Base-by-base conservation (phyloP, 768 basidiomycete species). In the Gloeophyllum trabeum region DNA sequence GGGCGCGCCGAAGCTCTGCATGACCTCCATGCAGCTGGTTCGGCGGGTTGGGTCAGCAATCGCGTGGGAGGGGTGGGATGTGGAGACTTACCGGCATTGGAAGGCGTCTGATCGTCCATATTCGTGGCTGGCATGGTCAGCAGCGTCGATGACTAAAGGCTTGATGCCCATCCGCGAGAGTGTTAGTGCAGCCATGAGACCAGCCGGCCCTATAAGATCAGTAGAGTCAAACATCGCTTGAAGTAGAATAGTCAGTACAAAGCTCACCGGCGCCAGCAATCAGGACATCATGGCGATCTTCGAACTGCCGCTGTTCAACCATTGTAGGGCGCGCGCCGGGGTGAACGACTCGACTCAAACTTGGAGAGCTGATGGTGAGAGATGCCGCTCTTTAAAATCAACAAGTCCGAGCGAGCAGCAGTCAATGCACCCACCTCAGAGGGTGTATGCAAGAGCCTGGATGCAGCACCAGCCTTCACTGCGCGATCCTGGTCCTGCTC, bases 1-100 rank as follows among this genome's bases (percentile, higher is more conserved):
- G 13, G 43, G 43, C 28, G 25, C 23, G 4, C 43, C 43, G n/a
- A 44, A 40, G 43, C 43, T 44, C 43, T 44, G 38, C 43, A 44
- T 40, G 23, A 44, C 26, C 28, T 44, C 43, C 43, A 44, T 44
- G 20, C 35, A 34, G 4, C 43, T 32, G 28, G 16, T 16, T 10
- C 16, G 10, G 16, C 16, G 10, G 28, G 16, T 32, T 32, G 28
- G 16, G 28, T 32, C 10, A 10, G 16, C 28, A 16, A 10, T 32
- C 28, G 10, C 28, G 28, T 16, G 28, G 16, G 28, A 32, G n/a
- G n/a, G n/a, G 10, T 32, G 28, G 10, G 28, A 32, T 10, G 16
- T n/a, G n/a, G 28, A 16, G 10, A 32, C 28, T 10, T 32, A 32
- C 28, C 28, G 32, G 30, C 37, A 41, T 19, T 44, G 43, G 20